Evolutionary conservation across 148 eudicot genomes (phyloP).

Genomic region (Rheum nobile): DNA sequence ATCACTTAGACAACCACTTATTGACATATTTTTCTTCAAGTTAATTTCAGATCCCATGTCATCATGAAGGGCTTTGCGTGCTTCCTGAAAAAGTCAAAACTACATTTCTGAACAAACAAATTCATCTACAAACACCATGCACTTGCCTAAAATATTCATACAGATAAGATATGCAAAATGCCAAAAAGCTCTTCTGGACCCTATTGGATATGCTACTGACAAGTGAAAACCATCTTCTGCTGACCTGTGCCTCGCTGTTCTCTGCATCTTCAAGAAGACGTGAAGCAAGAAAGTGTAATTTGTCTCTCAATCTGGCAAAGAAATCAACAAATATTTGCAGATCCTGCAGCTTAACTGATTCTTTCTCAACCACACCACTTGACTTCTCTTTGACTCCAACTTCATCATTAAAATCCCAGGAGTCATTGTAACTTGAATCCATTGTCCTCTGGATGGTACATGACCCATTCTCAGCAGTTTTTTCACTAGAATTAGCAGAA

Average conservation of each 20-base stretch:
- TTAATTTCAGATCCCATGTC: slow-evolving; percentile 12
- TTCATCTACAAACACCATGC: neutral
- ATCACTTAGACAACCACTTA: slow-evolving; percentile 23
- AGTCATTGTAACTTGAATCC: slow-evolving; percentile 24
- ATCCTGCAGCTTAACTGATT: slow-evolving; percentile 24
- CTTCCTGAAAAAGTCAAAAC: slow-evolving; percentile 30
- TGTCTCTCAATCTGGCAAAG: slow-evolving; percentile 37
- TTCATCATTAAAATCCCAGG: slow-evolving; percentile 62
- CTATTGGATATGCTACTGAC: neutral
- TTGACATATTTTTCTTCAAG: slow-evolving; percentile 18
- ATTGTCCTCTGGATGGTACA: slow-evolving; percentile 15
- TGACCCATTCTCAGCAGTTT: slow-evolving; percentile 22
- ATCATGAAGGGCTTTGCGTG: slow-evolving; percentile 31
- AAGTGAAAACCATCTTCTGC: slow-evolving; percentile 7
- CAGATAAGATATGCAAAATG: neutral
- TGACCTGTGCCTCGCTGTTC: slow-evolving; percentile 58
- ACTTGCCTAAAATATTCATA: neutral
- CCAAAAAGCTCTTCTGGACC: neutral
- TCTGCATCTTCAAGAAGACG: slow-evolving; percentile 41
- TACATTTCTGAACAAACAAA: neutral
- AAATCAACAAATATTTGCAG: slow-evolving; percentile 28
- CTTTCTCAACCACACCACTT: slow-evolving; percentile 13
- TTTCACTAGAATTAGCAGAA: slow-evolving; percentile 16
- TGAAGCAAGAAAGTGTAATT: slow-evolving; percentile 30
- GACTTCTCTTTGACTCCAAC: slow-evolving; percentile 14